Evolutionary conservation across 2,329 filamentous ascomycete genomes (phyloP).

Genomic region (Ophiostoma pallidulum): DNA sequence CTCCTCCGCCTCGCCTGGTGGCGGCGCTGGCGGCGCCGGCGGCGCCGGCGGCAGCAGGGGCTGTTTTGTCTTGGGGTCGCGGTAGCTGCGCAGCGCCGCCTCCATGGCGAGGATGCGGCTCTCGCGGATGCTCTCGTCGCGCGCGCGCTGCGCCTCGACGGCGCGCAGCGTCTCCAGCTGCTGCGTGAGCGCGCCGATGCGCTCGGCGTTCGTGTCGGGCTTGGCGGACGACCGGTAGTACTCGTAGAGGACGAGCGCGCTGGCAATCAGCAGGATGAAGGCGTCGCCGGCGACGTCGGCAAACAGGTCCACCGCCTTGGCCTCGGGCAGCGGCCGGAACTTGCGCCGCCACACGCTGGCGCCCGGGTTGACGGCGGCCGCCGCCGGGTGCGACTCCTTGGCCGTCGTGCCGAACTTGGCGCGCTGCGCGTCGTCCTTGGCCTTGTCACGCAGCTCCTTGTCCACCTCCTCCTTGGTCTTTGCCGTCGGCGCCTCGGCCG

Average conservation of each 20-base stretch:
- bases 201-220: slow-evolving; percentile 47
- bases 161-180: slow-evolving; percentile 40
- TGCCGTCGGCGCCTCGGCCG: slow-evolving; percentile 53
- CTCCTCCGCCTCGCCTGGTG: background rate
- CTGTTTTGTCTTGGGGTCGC: slow-evolving; percentile 48
- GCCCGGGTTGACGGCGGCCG: slow-evolving; percentile 16
- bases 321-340: slow-evolving; percentile 54
- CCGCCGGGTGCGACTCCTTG: slow-evolving; percentile 31
- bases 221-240: slow-evolving; percentile 50
- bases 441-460: slow-evolving; percentile 37
- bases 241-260: slow-evolving; percentile 50
- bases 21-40: background rate
- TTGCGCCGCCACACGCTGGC: slow-evolving; percentile 51
- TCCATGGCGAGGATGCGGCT: slow-evolving; percentile 43
- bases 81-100: slow-evolving; percentile 40
- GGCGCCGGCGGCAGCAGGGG: slow-evolving; percentile 36
- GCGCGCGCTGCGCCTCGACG: slow-evolving; percentile 41
- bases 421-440: slow-evolving; percentile 41
- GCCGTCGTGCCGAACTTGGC: slow-evolving; percentile 33
- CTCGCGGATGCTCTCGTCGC: slow-evolving; percentile 35
- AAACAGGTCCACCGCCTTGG: slow-evolving; percentile 57
- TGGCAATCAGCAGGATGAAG: slow-evolving; percentile 53
- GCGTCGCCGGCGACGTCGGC: slow-evolving; percentile 55
- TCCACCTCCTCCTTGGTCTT: slow-evolving; percentile 53
- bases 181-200: slow-evolving; percentile 39